Base-by-base conservation (phyloP, 2,329 filamentous ascomycete species). In the Claviceps quebecensis region DNA sequence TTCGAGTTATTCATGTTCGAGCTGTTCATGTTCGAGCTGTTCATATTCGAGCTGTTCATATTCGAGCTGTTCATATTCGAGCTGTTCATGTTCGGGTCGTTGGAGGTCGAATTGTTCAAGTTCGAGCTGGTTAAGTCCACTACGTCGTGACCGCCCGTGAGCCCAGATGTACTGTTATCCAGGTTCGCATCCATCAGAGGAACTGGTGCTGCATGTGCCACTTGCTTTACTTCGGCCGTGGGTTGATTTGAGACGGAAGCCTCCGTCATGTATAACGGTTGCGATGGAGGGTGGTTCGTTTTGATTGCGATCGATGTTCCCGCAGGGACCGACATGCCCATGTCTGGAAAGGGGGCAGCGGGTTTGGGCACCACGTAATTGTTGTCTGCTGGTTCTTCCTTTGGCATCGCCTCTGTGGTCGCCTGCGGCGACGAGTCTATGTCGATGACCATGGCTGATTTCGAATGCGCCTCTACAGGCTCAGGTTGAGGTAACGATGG, bases 321-420 rank as follows among this genome's bases (percentile, higher is more conserved):
- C 6, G 54, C 44, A 5, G 55, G 9, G 9, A 63, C 41, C 19
- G 40, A 34, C n/a, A 50, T 61, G 29, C 74, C 75, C 74, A 79
- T 79, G 55, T 79, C 74, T 2, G 77, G 73, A 55, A 80, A 73
- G 0, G 77, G 72, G 16, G 77, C 77, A 48, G 76, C 68, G 14
- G 70, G 29, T 47, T 50, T 45, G 26, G 3, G 72, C 37, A 55
- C 58, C 6, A 56, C 51, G n/a, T 58, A 61, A 50, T 69, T 67
- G 36, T 67, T 60, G 46, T 63, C 65, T 49, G 61, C 58, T 14
- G 63, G 59, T 51, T 67, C 67, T 26, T 62, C 58, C 37, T 61
- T 59, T 41, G 58, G 56, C 4, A 47, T 51, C 5, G 58, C 38
- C 39, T 55, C 54, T 13, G 66, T 56, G 3, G 46, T 52, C 5